Evolutionary conservation across 2,329 filamentous ascomycete genomes (phyloP), one percentile per base, ranked within the genome.

Genomic region (Ceratocystis papillata): DNA sequence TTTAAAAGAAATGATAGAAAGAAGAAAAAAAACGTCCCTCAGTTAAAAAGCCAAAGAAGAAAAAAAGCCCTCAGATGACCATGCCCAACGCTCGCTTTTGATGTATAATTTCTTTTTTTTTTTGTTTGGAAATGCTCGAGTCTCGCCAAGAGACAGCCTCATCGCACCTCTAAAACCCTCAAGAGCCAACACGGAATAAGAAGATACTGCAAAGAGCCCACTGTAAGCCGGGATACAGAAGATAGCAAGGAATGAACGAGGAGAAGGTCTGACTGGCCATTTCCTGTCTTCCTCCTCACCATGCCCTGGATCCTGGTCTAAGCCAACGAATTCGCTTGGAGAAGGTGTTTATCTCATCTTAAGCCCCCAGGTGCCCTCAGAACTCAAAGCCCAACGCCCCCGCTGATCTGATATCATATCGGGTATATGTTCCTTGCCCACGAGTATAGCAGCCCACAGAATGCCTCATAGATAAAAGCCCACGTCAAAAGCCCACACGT

Each of bases 391-490:
- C 67, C 64, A 68, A 64, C 30, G 63, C 44, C 63, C 60, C 63
- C 37, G 37, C 1, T 41, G 37, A 41, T 41, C 37, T 15, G 37
- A 41, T 41, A 15, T 41, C 55, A 55, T 15, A 33, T 33, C 60
- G 62, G 46, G 67, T 65, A 22, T 33, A 68, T 68, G 67, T 66
- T 68, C 67, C 67, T 68, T 65, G 67, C 67, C 67, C 64, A 68
- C 67, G 64, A 68, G 67, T 68, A 63, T 63, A 68, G 67, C 67
- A 68, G 64, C 67, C 67, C 46, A 63, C 67, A 68, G 67, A 68
- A 68, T 65, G 60, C 64, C 63, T 68, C 67, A 62, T 65, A 65
- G 67, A 68, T 68, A 68, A 68, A 68, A 37, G 30, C 28, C 30
- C 63, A 59, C 44, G 63, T 25, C 53, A 63, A 68, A 62, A 63